Base-by-base conservation (phyloP, 2,329 filamentous ascomycete species). In the Aspergillus amoenus region DNA sequence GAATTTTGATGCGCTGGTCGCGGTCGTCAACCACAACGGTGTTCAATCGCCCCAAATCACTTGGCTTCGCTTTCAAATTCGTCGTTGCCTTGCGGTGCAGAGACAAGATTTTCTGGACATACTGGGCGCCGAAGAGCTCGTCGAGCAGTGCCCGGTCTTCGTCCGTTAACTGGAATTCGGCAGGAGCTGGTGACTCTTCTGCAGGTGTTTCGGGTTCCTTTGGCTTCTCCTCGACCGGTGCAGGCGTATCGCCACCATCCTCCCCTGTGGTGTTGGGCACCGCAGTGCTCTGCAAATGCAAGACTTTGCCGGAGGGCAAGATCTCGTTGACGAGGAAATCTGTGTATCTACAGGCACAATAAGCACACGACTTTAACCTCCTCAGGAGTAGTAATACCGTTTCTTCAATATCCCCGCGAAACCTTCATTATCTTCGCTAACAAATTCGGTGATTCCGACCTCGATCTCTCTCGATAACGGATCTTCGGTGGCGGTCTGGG, bases 291-390 rank as follows among this genome's bases (percentile, higher is more conserved):
- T 74, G 80, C 48, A 97, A 78, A 72, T 93, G 91, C 52, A 94
- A 73, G 13, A 96, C 90, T 53, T 86, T 76, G 15, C 92, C 92
- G 68, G 88, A 84, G 30, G 87, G 86, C 18, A 84, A 78, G 61
- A 97, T 93, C 74, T 97, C 93, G 69, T 96, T 93, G 66, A 97
- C 93, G 65, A 94, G 80, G 67, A 97, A 97, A 72, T 97, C 93
- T 4, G 92, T 93, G 73, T 93, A 97, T 64, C 91, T 85, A 55
- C 18, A 15, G 48, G n/a, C 51, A 21, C 55, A 41, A 61, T 52
- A 24, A 8, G 32, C 41, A 56, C n/a, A 9, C 3, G 22, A n/a
- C 8, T 13, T 21, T 17, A 13, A 8, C 44, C n/a, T 22, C n/a
- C 3, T 12, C 42, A 30, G 4, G 11, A 18, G 3, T 7, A 4